phyloP scores from a whole-genome alignment of 139 green algal species.

The Chlamydomonas eustigma region DNA sequence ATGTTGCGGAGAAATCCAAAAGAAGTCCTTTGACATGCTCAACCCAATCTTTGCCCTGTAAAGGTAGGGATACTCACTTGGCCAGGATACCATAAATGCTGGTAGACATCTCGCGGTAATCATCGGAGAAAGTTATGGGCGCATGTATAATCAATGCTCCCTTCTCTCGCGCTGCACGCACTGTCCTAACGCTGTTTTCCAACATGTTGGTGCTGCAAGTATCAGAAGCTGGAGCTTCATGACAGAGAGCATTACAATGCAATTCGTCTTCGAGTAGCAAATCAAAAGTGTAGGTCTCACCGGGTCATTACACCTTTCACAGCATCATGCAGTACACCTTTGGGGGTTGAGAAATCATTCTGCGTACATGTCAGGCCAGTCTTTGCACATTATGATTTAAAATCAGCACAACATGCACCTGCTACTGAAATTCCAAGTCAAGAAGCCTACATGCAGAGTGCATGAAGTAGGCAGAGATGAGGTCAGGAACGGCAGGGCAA shows the following conservation, averaged over 20 bases:
- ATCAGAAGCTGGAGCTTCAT: not conserved
- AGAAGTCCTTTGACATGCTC: no score
- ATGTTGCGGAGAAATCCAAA: no score
- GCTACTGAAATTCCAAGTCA: no score
- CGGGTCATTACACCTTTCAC: constrained; percentile 40
- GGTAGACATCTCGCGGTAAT: constrained; percentile 38
- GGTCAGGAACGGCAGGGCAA: not conserved
- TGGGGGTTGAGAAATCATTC: constrained; percentile 40
- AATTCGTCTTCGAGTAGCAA: not conserved
- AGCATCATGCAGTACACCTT: constrained; percentile 45
- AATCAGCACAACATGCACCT: not conserved
- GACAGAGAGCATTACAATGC: not conserved
- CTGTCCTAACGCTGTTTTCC: constrained; percentile 22
- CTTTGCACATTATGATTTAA: not conserved
- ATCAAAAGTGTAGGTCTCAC: constrained; percentile 6
- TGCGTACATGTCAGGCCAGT: not conserved
- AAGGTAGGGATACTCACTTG: no score
- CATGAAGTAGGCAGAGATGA: not conserved
- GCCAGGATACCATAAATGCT: constrained; percentile 39
- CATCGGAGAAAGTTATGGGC: constrained; percentile 42
- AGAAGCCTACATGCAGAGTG: not conserved
- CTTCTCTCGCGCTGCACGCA: constrained; percentile 35
- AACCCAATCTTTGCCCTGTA: no score
- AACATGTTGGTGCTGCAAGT: constrained; percentile 34
- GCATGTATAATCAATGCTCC: constrained; percentile 28